Percentiles rank a stretch among this genome's conserved stretches.
Conservation (phyloP, 257 asterid genomes). For the Forsythia viridissima region DNA sequence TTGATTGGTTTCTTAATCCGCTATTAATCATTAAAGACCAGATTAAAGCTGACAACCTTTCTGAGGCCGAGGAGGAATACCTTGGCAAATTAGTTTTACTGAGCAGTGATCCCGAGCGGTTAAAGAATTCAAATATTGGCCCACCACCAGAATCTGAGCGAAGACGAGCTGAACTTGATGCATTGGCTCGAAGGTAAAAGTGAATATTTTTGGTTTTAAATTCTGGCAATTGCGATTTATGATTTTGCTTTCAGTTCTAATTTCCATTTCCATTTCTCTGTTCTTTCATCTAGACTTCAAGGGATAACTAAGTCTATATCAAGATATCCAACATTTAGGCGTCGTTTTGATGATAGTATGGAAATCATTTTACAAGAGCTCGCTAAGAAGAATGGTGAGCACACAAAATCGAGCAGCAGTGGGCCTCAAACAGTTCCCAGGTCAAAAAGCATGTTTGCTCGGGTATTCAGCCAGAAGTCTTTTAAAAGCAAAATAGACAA, state of each 20-base stretch:
- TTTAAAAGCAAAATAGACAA: conserved; percentile 41
- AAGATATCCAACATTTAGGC: conserved; percentile 85
- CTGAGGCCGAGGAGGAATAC: conserved; percentile 77
- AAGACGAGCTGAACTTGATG: conserved; percentile 81
- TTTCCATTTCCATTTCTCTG: not conserved
- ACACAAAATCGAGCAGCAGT: conserved; percentile 20
- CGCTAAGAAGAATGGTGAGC: conserved; percentile 53
- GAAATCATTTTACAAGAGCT: conserved; percentile 63
- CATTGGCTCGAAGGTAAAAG: conserved; percentile 81
- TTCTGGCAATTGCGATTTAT: not conserved
- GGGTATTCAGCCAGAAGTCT: conserved; percentile 64
- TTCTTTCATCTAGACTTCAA: conserved; percentile 49
- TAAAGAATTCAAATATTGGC: conserved; percentile 50
- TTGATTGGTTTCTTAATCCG: conserved; percentile 93
- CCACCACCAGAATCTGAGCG: conserved; percentile 62
- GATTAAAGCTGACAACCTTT: conserved; percentile 71
- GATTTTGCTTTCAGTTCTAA: not conserved
- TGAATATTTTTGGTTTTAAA: not conserved
- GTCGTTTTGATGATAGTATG: conserved; percentile 74
- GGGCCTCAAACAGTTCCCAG: conserved; percentile 34
- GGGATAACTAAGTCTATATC: conserved; percentile 88
- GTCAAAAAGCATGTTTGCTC: conserved; percentile 67
- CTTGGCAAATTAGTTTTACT: conserved; percentile 67
- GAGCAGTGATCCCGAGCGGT: conserved; percentile 57
- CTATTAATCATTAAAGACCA: conserved; percentile 85